These are phyloP conservation scores for Cladosporium sp. DNA, from an alignment of 2,329 filamentous ascomycete species.

Conservation along the genomic window DNA sequence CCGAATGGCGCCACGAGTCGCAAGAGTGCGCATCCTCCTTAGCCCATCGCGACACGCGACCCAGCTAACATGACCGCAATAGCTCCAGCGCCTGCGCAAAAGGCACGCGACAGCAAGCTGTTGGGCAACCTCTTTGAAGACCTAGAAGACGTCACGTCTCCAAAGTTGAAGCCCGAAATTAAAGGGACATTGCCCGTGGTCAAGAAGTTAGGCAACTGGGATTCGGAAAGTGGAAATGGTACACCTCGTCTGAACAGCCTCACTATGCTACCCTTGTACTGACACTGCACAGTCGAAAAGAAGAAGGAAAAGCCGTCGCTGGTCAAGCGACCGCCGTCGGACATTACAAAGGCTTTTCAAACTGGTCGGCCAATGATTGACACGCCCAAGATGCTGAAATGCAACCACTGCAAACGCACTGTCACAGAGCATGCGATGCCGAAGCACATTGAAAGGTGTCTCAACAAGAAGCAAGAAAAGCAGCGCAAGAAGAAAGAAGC, in stretches of 20 bases:
- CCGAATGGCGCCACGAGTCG: slow-evolving; percentile 28
- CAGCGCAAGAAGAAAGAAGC: slow-evolving; percentile 60
- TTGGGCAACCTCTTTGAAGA: slow-evolving; percentile 30
- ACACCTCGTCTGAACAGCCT: background rate
- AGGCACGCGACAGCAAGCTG: slow-evolving; percentile 17
- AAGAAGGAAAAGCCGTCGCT: slow-evolving; percentile 15
- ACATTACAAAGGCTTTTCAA: slow-evolving; percentile 71
- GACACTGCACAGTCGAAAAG: slow-evolving; percentile 8
- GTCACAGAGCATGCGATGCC: slow-evolving; percentile 71
- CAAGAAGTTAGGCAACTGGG: slow-evolving; percentile 32
- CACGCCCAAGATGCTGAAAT: slow-evolving; percentile 68
- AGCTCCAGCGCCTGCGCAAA: slow-evolving; percentile 22
- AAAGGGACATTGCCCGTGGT: slow-evolving; percentile 27
- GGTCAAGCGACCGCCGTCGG: slow-evolving; percentile 65
- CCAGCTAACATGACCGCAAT: slow-evolving; percentile 17
- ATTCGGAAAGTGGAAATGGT: slow-evolving; percentile 25
- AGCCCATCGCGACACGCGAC: slow-evolving; percentile 5
- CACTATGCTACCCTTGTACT: background rate
- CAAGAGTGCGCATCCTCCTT: slow-evolving; percentile 24
- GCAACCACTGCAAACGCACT: slow-evolving; percentile 92
- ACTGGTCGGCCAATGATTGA: slow-evolving; percentile 81
- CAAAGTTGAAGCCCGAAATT: slow-evolving; percentile 24
- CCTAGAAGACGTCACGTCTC: slow-evolving; percentile 18
- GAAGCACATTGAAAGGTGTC: slow-evolving; percentile 76
- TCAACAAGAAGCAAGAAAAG: slow-evolving; percentile 73